Evolutionary conservation across 2,329 filamentous ascomycete species (phyloP).

Genomic region (Scedosporium dehoogii): DNA sequence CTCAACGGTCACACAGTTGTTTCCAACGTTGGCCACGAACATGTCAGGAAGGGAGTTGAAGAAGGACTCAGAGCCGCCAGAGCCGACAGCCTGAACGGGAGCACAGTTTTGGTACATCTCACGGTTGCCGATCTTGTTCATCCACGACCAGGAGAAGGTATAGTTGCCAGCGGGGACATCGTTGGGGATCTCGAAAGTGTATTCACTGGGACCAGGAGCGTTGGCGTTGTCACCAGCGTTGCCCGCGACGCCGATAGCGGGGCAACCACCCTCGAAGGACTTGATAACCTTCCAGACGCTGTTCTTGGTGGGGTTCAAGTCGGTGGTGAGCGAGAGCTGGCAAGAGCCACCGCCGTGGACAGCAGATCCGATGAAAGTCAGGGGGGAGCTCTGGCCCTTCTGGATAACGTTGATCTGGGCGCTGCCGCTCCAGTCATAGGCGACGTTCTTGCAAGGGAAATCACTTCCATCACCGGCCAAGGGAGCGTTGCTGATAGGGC

Average conservation of each 20-base stretch:
- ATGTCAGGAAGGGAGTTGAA: constrained; percentile 58
- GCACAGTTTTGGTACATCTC: constrained; percentile 99
- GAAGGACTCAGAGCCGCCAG: constrained; percentile 36
- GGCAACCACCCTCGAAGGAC: constrained; percentile 79
- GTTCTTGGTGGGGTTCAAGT: constrained; percentile 53
- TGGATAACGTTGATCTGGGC: constrained; percentile 42
- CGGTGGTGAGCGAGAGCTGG: constrained; percentile 78
- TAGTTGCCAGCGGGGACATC: constrained; percentile 67
- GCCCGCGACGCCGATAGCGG: constrained; percentile 44
- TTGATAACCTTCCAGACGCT: constrained; percentile 83
- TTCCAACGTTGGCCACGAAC: constrained; percentile 56
- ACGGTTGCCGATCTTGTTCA: constrained; percentile 85
- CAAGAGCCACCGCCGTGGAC: constrained; percentile 89
- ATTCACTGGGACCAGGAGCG: constrained; percentile 40
- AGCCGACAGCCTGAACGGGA: constrained; percentile 54
- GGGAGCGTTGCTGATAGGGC: constrained; percentile 49
- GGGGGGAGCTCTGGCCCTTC: constrained; percentile 29
- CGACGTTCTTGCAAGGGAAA: constrained; percentile 70
- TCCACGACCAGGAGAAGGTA: constrained; percentile 86
- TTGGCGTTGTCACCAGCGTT: constrained; percentile 44
- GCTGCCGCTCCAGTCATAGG: constrained; percentile 31
- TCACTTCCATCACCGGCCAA: constrained; percentile 49
- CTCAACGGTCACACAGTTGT: constrained; percentile 41
- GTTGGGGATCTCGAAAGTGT: constrained; percentile 61
- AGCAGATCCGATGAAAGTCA: constrained; percentile 62